Evolutionary conservation across 108 stramenopile genomes (phyloP).

Genomic region (Nannochloropsis gaditana): DNA sequence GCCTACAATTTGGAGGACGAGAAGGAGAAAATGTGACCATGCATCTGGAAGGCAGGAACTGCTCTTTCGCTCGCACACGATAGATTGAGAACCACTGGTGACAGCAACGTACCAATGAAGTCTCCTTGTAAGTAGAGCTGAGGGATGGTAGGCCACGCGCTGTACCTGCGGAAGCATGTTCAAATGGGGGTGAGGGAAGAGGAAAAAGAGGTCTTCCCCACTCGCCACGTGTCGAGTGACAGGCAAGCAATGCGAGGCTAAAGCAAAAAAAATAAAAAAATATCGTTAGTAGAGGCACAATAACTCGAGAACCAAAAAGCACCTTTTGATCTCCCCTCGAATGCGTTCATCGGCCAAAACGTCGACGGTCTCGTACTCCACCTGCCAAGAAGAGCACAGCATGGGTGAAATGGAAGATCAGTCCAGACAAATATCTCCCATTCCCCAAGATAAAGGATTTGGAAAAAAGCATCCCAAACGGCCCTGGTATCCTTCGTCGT

Average conservation of each 20-base stretch:
- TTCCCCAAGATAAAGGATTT: not conserved
- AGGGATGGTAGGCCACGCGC: conserved; percentile 82
- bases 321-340: conserved; percentile 53
- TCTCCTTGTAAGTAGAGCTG: conserved; percentile 93
- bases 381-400: not conserved
- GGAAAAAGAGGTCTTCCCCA: not conserved
- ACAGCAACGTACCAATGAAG: conserved; percentile 62
- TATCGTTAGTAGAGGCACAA: no score
- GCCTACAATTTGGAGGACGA: conserved; percentile 25
- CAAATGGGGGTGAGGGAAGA: not conserved
- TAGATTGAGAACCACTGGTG: no score
- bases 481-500: no score
- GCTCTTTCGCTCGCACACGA: no score
- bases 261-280: not conserved
- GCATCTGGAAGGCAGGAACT: no score
- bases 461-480: not conserved
- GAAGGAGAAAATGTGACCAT: not conserved
- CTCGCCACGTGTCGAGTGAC: not conserved
- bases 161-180: conserved; percentile 22
- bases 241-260: not conserved
- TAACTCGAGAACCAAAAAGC: not conserved
- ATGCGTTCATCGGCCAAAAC: conserved; percentile 70
- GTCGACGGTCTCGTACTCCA: conserved; percentile 60
- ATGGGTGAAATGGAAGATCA: not conserved
- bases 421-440: not conserved